Conservation (phyloP, 306 rosid species). For the Castanea mollissima region DNA sequence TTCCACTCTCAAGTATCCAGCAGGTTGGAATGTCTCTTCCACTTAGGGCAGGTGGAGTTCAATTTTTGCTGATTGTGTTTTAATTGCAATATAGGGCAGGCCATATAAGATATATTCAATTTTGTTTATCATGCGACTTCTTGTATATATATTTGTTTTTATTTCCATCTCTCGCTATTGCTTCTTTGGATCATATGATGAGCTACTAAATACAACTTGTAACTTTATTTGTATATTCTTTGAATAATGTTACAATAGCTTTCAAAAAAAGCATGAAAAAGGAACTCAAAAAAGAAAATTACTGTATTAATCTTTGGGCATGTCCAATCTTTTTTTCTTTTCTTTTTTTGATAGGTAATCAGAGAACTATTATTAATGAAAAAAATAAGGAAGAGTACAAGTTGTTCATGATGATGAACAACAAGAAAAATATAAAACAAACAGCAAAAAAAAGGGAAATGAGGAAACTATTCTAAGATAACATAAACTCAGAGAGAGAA, state of each 20-base stretch:
- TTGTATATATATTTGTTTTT: neutral
- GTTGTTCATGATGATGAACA: too few species aligned
- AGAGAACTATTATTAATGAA: too few species aligned
- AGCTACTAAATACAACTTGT: neutral
- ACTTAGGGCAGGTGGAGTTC: neutral
- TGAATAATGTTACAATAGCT: neutral
- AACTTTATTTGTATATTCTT: neutral
- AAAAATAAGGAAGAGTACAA: too few species aligned
- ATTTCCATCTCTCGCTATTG: neutral
- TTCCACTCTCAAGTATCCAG: neutral
- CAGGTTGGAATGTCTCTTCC: neutral
- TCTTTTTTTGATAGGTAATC: too few species aligned
- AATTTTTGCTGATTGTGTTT: neutral
- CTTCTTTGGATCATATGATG: conserved; percentile 1
- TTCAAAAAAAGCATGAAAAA: neutral
- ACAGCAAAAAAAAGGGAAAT: too few species aligned
- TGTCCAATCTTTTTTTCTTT: neutral
- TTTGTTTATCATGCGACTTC: neutral
- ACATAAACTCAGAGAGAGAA: too few species aligned
- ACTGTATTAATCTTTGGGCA: neutral
- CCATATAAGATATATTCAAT: neutral
- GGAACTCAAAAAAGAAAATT: neutral
- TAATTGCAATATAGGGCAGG: neutral
- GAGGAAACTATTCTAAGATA: too few species aligned
- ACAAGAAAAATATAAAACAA: too few species aligned